Evolutionary conservation across 2,329 filamentous ascomycete species (phyloP), one percentile per base, ranked within the genome.

Genomic region (Penicillium sp.): DNA sequence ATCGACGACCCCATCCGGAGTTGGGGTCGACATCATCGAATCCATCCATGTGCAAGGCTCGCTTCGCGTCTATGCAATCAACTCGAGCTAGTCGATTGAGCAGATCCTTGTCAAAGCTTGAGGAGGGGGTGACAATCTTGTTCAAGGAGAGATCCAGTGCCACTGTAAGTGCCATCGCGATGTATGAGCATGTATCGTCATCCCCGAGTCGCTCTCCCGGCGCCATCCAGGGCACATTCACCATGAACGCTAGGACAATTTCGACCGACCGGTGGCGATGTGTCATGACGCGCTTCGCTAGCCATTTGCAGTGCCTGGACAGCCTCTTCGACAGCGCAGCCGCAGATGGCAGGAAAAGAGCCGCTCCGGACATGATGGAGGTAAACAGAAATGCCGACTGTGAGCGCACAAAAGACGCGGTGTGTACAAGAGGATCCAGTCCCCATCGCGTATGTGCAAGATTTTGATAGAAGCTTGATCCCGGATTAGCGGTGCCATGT

Each of bases 211-310:
- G 63, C 24, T 66, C 66, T 4, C 71, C 73, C 10, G 73, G 70
- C 2, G 87, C 87, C 83, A 91, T 90, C 89, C 89, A 91, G 0
- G 89, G 89, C 6, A 91, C 83, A 60, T 90, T 90, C 35, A 90
- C 83, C 85, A 91, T 88, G 68, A 91, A 91, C 0, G 87, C 89
- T 1, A 91, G 77, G 0, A 91, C 86, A 56, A 91, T 90, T 70
- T 91, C 89, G 6, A 90, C 87, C 0, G 89, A 91, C 56, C 87
- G 83, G 66, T 86, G 83, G 2, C 87, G 84, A 47, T 83, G 81
- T 0, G 81, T 75, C 51, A 88, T 85, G 44, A 91, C 82, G 31
- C 83, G 81, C 27, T 86, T 83, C 0, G 86, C 88, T 3, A 91
- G 80, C 24, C 79, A 79, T 61, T 85, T 87, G 61, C 83, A 83